Percentiles rank a stretch among this genome's conserved stretches.
Evolutionary conservation across 495 filamentous ascomycete genomes (phyloP).

Genomic region (Geoglossum glabrum): DNA sequence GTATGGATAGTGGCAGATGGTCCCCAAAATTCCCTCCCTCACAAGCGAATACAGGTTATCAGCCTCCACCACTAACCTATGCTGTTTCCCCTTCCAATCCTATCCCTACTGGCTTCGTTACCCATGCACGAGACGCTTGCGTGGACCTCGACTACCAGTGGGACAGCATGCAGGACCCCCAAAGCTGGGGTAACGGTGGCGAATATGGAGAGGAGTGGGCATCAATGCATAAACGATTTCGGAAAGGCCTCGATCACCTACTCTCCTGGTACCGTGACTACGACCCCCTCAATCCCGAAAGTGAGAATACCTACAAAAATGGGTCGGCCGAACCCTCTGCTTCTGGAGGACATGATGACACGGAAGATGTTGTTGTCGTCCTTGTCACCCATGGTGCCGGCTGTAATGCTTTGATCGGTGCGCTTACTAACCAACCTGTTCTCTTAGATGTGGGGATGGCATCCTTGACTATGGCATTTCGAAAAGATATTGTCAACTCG

Average conservation of each 20-base stretch:
- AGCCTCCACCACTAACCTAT: slow-evolving; percentile 60
- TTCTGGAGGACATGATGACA: slow-evolving; percentile 22
- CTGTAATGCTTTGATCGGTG: slow-evolving; percentile 87
- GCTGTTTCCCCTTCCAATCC: slow-evolving; percentile 59
- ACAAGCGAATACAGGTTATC: slow-evolving; percentile 29
- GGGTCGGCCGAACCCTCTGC: not conserved
- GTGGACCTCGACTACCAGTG: slow-evolving; percentile 77
- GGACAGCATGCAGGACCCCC: slow-evolving; percentile 66
- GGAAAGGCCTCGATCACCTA: slow-evolving; percentile 52
- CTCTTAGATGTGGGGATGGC: slow-evolving; percentile 77
- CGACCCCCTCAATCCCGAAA: slow-evolving; percentile 15
- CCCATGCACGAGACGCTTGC: slow-evolving; percentile 82
- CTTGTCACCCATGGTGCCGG: slow-evolving; percentile 94
- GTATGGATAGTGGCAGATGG: slow-evolving; percentile 11
- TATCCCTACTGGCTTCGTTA: slow-evolving; percentile 73
- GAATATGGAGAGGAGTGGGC: slow-evolving; percentile 89
- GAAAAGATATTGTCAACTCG: slow-evolving; percentile 27
- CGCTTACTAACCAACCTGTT: slow-evolving; percentile 71
- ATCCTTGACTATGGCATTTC: slow-evolving; percentile 74
- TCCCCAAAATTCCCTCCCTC: not conserved
- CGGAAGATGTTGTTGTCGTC: slow-evolving; percentile 46
- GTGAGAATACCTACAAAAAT: not conserved
- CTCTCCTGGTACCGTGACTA: slow-evolving; percentile 62
- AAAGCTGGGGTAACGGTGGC: slow-evolving; percentile 71
- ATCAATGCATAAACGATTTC: slow-evolving; percentile 75